Percentiles rank a stretch among this genome's conserved stretches.
These are phyloP conservation scores for Carnegiea gigantea DNA, from an alignment of 179 eudicot species.

Conservation along the genomic window DNA sequence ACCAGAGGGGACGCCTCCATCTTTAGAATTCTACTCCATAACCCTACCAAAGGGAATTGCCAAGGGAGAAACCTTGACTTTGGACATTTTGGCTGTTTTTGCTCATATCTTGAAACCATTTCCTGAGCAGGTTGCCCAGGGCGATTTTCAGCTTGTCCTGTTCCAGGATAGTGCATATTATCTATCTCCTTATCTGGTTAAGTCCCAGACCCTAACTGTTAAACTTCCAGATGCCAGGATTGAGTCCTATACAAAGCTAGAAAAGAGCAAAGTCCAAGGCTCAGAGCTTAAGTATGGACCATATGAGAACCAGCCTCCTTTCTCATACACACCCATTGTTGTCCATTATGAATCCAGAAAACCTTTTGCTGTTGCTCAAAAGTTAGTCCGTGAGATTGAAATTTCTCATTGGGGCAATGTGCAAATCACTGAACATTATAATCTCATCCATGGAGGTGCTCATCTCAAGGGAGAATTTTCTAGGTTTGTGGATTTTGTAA, in stretches of 20 bases:
- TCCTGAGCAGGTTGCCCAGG: conserved; percentile 91
- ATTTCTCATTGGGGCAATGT: conserved; percentile 99
- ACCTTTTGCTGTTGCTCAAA: conserved; percentile 82
- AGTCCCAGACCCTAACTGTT: conserved; percentile 64
- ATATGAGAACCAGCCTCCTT: conserved; percentile 68
- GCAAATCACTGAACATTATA: conserved; percentile 90
- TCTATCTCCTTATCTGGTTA: conserved; percentile 83
- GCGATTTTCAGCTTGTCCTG: conserved; percentile 70
- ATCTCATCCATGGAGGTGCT: conserved; percentile 88
- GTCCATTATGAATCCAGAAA: conserved; percentile 74
- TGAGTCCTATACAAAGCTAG: conserved; percentile 85
- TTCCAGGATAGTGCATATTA: conserved; percentile 81
- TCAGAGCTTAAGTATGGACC: conserved; percentile 98
- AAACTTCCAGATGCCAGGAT: conserved; percentile 76
- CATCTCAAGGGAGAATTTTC: conserved; percentile 88
- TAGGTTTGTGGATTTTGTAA: conserved; percentile 43
- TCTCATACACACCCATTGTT: conserved; percentile 55
- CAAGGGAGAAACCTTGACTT: conserved; percentile 57
- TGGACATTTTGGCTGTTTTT: conserved; percentile 74
- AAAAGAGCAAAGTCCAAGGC: conserved; percentile 69
- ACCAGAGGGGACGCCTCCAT: conserved; percentile 59
- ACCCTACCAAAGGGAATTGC: conserved; percentile 64
- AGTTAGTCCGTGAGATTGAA: conserved; percentile 92
- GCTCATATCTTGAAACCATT: conserved; percentile 69
- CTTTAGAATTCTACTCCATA: conserved; percentile 55